Conservation (phyloP, 108 stramenopile species). For the Fistulifera solaris region DNA sequence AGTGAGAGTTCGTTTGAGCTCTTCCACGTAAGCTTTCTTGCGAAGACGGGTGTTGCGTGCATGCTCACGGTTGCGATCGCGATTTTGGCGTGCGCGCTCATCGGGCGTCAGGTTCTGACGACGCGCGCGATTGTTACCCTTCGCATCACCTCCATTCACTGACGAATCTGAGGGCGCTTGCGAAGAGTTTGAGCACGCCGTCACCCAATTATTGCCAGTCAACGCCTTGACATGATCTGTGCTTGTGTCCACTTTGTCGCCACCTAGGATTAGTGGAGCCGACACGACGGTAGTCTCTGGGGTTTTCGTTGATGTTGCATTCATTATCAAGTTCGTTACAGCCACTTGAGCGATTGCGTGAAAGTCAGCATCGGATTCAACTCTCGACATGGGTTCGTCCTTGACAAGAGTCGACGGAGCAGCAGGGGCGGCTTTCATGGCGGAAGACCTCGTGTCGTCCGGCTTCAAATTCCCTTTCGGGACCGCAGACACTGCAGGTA, state of each 20-base stretch:
- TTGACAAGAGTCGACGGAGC: background rate
- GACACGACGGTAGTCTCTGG: background rate
- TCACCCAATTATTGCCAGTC: slow-evolving; percentile 78
- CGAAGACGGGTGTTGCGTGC: slow-evolving; percentile 93
- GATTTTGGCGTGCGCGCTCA: slow-evolving; percentile 81
- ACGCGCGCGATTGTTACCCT: slow-evolving; percentile 47
- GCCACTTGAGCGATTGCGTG: slow-evolving; percentile 71
- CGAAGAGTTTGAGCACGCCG: slow-evolving; percentile 46
- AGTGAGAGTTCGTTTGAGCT: slow-evolving; percentile 79
- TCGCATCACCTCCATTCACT: slow-evolving; percentile 25
- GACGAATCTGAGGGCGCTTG: slow-evolving; percentile 9
- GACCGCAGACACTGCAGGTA: background rate
- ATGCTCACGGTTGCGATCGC: slow-evolving; percentile 95
- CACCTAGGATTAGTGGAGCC: slow-evolving; percentile 1
- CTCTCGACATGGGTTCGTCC: slow-evolving; percentile 4
- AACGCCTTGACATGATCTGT: slow-evolving; percentile 79
- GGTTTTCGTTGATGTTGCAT: slow-evolving; percentile 15
- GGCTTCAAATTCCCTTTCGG: background rate
- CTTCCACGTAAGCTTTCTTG: slow-evolving; percentile 94
- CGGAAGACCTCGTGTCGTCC: background rate
- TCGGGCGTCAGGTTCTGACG: slow-evolving; percentile 74
- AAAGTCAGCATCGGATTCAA: slow-evolving; percentile 58
- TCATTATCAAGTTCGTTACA: slow-evolving; percentile 60
- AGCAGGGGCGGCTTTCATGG: background rate
- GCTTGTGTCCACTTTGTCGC: slow-evolving; percentile 53